These are phyloP conservation scores for Auxenochlorella protothecoides DNA, from an alignment of 139 green algal genomes.

Conservation along the genomic window DNA sequence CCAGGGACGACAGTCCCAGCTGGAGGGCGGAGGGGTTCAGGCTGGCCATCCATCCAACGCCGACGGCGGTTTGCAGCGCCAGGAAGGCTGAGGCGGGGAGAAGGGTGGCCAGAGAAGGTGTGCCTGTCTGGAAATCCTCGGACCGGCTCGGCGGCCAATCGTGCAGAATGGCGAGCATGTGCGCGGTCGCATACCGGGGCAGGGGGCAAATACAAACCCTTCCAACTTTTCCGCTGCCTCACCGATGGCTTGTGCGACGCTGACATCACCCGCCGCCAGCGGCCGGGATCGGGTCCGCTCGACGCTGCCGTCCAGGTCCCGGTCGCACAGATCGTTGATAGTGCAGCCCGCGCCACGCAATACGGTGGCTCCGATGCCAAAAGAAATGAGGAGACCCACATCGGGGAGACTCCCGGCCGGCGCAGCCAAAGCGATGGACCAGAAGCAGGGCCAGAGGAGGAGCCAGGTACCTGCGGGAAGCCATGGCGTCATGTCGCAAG, in stretches of 20 bases:
- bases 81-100: slow-evolving; percentile 39
- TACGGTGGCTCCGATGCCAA: slow-evolving; percentile 71
- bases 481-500: too few relatives aligned
- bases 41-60: slow-evolving; percentile 69
- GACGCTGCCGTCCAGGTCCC: slow-evolving; percentile 66
- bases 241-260: slow-evolving; percentile 28
- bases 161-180: too few relatives aligned
- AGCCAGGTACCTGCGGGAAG: slow-evolving; percentile 60
- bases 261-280: slow-evolving; percentile 51
- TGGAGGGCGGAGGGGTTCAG: slow-evolving; percentile 89
- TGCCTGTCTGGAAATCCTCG: too few relatives aligned
- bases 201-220: too few relatives aligned
- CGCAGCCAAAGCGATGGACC: slow-evolving; percentile 85
- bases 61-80: slow-evolving; percentile 62
- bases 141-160: too few relatives aligned
- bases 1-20: slow-evolving; percentile 78
- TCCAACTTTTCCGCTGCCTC: too few relatives aligned
- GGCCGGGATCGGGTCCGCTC: slow-evolving; percentile 59
- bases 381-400: slow-evolving; percentile 55
- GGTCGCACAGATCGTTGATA: slow-evolving; percentile 95
- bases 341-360: slow-evolving; percentile 88
- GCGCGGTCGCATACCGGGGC: too few relatives aligned
- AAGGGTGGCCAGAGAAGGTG: too few relatives aligned
- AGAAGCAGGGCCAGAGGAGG: slow-evolving; percentile 83
- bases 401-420: slow-evolving; percentile 62